Evolutionary conservation across 768 basidiomycete genomes (phyloP), one percentile per base, ranked within the genome.

Genomic region (Ephemerocybe angulata): DNA sequence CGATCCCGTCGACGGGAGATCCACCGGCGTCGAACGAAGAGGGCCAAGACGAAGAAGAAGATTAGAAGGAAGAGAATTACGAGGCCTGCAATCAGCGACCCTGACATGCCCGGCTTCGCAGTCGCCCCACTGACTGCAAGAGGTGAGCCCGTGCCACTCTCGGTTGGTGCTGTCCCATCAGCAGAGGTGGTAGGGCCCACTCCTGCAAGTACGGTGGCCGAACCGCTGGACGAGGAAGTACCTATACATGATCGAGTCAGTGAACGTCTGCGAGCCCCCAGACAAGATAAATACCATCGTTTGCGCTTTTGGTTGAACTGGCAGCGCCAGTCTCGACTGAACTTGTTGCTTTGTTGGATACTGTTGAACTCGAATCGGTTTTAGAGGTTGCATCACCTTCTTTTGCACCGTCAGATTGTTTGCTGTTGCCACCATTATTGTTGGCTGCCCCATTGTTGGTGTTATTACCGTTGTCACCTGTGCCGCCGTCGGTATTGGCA

Each of bases 21-120:
- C 17, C 71, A 72, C 25, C 82, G 79, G 27, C 73, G 74, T 35
- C 85, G 79, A 17, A 81, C 55, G 29, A 78, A 37, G 43, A 81
- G 61, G 12, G 85, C 24, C 19, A 51, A 19, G 4, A 56, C 17
- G 5, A 51, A 41, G 10, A 80, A 46, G 22, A 72, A 44, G 40
- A 71, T 48, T 24, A 82, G 47, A 13, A 74, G 35, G 38, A 68
- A 58, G 7, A 72, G 53, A 37, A 73, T 60, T 4, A 66, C 63
- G 41, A 84, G 78, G 35, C 68, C 84, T 8, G 76, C 80, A 44
- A 84, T 76, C 22, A 72, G 76, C 25, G 53, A 52, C 11, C 29
- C 41, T 17, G 59, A 54, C 3, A 57, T 24, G 8, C 44, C 50
- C 37, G 51, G 25, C 30, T 47, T 29, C 46, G 15, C 27, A 5